Evolutionary conservation across 2,329 filamentous ascomycete species (phyloP).

Genomic region (Aspergillus felis): DNA sequence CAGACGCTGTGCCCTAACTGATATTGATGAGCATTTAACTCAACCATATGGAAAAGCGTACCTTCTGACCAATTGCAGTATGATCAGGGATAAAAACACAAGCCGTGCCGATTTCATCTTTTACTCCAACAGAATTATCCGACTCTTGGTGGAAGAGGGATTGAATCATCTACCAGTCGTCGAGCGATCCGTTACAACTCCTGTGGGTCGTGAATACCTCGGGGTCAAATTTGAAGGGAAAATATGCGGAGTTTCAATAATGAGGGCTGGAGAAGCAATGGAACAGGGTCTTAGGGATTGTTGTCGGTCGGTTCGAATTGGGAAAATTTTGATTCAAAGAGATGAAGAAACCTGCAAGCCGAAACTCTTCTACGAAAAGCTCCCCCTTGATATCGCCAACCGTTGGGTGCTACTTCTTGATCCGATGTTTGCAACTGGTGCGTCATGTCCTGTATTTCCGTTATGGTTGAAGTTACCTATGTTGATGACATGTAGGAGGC

Average conservation of each 20-base stretch:
- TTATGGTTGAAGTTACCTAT: neutral
- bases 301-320: conserved; percentile 95
- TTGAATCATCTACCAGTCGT: conserved; percentile 93
- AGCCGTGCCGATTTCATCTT: conserved; percentile 97
- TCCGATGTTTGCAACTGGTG: conserved; percentile 98
- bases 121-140: conserved; percentile 97
- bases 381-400: conserved; percentile 87
- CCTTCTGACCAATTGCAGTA: conserved; percentile 51
- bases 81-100: conserved; percentile 90
- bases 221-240: conserved; percentile 96
- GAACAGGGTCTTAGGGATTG: conserved; percentile 95
- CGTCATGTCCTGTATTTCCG: neutral
- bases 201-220: conserved; percentile 80
- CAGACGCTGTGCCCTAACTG: conserved; percentile 1
- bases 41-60: conserved; percentile 3
- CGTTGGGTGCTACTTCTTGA: conserved; percentile 92
- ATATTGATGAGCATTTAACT: neutral
- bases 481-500: conserved; percentile 59
- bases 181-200: conserved; percentile 83
- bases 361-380: conserved; percentile 95
- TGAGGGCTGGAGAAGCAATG: conserved; percentile 98
- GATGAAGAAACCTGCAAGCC: conserved; percentile 93
- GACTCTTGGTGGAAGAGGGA: conserved; percentile 92
- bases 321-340: conserved; percentile 95
- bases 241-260: conserved; percentile 97